Evolutionary conservation across 345 rosid species (phyloP).

Genomic region (Turritis glabra): DNA sequence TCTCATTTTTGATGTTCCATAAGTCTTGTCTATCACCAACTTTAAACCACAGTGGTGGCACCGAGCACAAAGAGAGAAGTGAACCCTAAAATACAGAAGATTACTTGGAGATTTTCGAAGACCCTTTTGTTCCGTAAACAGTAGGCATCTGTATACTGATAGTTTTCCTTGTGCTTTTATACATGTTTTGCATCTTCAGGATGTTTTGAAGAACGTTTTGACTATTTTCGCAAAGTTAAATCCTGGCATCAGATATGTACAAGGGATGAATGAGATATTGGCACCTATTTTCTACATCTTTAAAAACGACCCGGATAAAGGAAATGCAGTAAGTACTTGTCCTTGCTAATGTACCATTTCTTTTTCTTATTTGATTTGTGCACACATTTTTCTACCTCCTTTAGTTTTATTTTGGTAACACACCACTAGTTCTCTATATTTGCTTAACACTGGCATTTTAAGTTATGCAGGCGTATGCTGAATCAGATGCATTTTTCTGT

Average conservation of each 20-base stretch:
- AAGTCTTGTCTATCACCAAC: too few species aligned
- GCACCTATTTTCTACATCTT: constrained; percentile 89
- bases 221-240: constrained; percentile 88
- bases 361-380: constrained; percentile 24
- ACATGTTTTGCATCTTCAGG: constrained; percentile 52
- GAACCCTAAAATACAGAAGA: too few species aligned
- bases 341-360: constrained; percentile 3
- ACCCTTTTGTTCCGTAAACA: too few species aligned
- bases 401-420: constrained; percentile 14
- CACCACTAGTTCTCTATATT: constrained; percentile 17
- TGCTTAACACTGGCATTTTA: constrained; percentile 38
- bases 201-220: constrained; percentile 74
- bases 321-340: constrained; percentile 61
- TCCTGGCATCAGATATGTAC: constrained; percentile 97
- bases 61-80: too few species aligned
- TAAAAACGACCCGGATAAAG: constrained; percentile 78
- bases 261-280: constrained; percentile 98
- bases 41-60: too few species aligned
- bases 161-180: background rate
- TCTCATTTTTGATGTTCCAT: too few species aligned
- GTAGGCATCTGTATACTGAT: too few species aligned
- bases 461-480: constrained; percentile 74
- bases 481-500: constrained; percentile 94
- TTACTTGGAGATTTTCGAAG: too few species aligned
- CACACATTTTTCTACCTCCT: constrained; percentile 19